A percentile compares a stretch with the other conserved stretches of the same genome.
phyloP scores from a whole-genome alignment of 805 yeast genomes.

The Nakazawaea wyomingensis region DNA sequence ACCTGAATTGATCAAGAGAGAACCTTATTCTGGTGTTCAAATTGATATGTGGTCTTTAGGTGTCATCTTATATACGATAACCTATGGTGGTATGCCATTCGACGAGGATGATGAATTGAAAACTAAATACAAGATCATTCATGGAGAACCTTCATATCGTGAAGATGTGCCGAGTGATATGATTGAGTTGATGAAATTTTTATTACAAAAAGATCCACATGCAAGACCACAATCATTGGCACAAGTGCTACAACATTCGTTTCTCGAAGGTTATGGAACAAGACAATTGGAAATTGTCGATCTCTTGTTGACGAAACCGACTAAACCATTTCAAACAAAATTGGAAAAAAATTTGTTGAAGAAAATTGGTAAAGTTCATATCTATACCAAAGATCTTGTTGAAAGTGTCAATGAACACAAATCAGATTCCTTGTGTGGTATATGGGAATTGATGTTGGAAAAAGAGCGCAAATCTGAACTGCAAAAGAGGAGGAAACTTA shows the following conservation, averaged over 20 bases:
- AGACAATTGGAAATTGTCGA: conserved; percentile 35
- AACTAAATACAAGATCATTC: conserved; percentile 55
- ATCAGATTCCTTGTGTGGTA: conserved; percentile 69
- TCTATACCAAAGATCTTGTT: conserved; percentile 57
- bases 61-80: conserved; percentile 75
- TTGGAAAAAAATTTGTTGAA: conserved; percentile 60
- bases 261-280: conserved; percentile 42
- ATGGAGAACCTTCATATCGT: conserved; percentile 57
- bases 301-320: conserved; percentile 27
- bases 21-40: conserved; percentile 72
- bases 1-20: conserved; percentile 73
- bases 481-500: conserved; percentile 3
- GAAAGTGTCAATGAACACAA: conserved; percentile 51
- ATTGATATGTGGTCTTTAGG: conserved; percentile 94
- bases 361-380: conserved; percentile 52
- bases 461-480: conserved; percentile 32
- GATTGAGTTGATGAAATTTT: conserved; percentile 40
- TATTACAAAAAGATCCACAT: conserved; percentile 64
- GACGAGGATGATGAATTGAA: conserved; percentile 72
- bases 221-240: conserved; percentile 49
- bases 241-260: conserved; percentile 47
- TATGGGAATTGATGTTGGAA: conserved; percentile 66
- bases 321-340: conserved; percentile 49
- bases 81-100: conserved; percentile 88
- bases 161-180: conserved; percentile 45